Evolutionary conservation across 176 grass and related monocot genomes (phyloP).

Genomic region (Poa annua): DNA sequence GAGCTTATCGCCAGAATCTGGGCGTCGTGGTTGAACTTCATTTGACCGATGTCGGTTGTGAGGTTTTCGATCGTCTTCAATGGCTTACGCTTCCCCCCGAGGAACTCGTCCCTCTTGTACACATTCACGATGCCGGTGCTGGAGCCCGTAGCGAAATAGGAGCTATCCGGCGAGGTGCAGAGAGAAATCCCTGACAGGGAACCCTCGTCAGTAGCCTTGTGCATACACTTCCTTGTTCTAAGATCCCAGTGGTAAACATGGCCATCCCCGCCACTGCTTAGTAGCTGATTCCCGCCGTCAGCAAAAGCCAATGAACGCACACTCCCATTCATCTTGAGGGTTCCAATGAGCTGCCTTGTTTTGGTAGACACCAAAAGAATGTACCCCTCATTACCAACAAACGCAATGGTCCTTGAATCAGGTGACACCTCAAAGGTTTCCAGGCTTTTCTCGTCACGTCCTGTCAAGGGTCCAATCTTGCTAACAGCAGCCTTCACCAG

Average conservation of each 20-base stretch:
- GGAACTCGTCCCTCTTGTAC: slow-evolving; percentile 88
- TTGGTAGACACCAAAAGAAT: slow-evolving; percentile 80
- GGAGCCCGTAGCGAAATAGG: slow-evolving; percentile 73
- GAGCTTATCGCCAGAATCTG: slow-evolving; percentile 85
- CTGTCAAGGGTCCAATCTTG: slow-evolving; percentile 82
- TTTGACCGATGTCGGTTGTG: slow-evolving; percentile 65
- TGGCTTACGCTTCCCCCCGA: slow-evolving; percentile 75
- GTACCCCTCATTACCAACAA: slow-evolving; percentile 89
- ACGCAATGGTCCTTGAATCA: slow-evolving; percentile 92
- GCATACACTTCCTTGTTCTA: slow-evolving; percentile 81
- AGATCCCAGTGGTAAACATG: slow-evolving; percentile 94
- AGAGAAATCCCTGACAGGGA: slow-evolving; percentile 59
- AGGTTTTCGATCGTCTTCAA: slow-evolving; percentile 78
- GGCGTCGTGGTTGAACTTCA: slow-evolving; percentile 77
- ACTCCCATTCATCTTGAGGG: slow-evolving; percentile 90
- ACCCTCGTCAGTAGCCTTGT: slow-evolving; percentile 78
- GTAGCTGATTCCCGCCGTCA: slow-evolving; percentile 61
- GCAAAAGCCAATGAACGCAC: slow-evolving; percentile 78
- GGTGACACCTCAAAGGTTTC: slow-evolving; percentile 91
- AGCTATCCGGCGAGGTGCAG: slow-evolving; percentile 67
- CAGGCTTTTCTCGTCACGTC: slow-evolving; percentile 81
- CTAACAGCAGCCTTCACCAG: slow-evolving; percentile 66
- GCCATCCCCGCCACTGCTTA: slow-evolving; percentile 84
- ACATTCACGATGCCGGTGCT: slow-evolving; percentile 82
- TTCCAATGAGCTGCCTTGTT: slow-evolving; percentile 89